phyloP scores from a whole-genome alignment of 2,329 filamentous ascomycete genomes.

The Tothia fuscella region DNA sequence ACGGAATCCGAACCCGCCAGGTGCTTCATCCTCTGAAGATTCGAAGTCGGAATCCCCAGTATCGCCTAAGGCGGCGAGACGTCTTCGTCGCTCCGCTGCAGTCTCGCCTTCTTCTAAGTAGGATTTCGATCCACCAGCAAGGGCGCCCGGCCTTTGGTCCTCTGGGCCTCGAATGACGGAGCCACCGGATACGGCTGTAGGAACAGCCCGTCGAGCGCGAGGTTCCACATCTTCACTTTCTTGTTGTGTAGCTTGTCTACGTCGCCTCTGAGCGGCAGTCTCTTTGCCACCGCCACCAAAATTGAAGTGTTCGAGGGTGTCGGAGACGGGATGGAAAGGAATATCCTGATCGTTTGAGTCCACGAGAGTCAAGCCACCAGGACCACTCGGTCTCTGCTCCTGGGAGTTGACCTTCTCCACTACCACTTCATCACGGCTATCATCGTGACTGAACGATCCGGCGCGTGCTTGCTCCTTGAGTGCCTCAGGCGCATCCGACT shows the following conservation, averaged over 20 bases:
- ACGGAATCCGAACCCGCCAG: constrained; percentile 28
- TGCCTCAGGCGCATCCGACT: constrained; percentile 33
- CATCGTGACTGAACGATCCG: constrained; percentile 21
- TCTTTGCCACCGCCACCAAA: constrained; percentile 18
- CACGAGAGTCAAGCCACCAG: constrained; percentile 31
- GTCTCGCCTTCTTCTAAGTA: constrained; percentile 47
- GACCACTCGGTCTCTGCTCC: constrained; percentile 20
- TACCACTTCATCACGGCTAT: constrained; percentile 16
- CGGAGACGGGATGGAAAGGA: constrained; percentile 34
- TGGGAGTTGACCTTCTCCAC: constrained; percentile 13
- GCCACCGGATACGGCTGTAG: not conserved
- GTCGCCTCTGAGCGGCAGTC: constrained; percentile 20
- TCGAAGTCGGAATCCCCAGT: constrained; percentile 28
- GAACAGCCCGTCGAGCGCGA: not conserved
- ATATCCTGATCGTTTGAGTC: constrained; percentile 35
- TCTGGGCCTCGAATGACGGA: constrained; percentile 11
- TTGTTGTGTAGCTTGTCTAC: not conserved
- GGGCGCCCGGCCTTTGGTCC: constrained; percentile 22
- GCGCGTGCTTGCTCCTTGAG: constrained; percentile 37
- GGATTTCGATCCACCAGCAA: constrained; percentile 17
- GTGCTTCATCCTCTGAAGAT: constrained; percentile 43
- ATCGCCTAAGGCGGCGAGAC: constrained; percentile 62
- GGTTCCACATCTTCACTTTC: not conserved
- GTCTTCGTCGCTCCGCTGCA: constrained; percentile 59
- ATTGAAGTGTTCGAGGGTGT: constrained; percentile 21